phyloP scores from a whole-genome alignment of 208 protist species.

The Trypanosoma mega region DNA sequence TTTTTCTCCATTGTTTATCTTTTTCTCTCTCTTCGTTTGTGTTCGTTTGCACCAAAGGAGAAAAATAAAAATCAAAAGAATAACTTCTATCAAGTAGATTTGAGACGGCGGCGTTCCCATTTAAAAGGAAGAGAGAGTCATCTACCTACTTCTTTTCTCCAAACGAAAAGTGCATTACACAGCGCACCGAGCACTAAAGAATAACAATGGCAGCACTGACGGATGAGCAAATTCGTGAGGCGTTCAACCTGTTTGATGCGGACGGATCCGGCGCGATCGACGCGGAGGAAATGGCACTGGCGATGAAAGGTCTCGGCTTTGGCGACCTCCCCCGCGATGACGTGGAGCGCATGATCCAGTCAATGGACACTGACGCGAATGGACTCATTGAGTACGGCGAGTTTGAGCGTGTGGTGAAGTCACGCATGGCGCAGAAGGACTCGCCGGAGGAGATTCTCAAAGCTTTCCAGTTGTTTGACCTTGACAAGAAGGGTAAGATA shows the following conservation, averaged over 20 bases:
- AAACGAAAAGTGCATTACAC: too few species aligned
- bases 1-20: too few species aligned
- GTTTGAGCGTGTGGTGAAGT: conserved; percentile 91
- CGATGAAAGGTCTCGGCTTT: conserved; percentile 95
- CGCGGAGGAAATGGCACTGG: conserved; percentile 93
- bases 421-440: conserved; percentile 90
- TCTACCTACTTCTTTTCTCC: too few species aligned
- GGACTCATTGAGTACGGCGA: conserved; percentile 89
- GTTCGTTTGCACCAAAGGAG: too few species aligned
- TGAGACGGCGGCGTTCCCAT: too few species aligned
- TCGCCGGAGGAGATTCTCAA: conserved; percentile 95
- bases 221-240: conserved; percentile 94
- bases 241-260: conserved; percentile 97
- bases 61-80: too few species aligned
- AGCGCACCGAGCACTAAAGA: not conserved
- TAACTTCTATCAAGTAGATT: too few species aligned
- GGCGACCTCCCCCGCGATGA: conserved; percentile 92
- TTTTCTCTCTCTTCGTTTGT: too few species aligned
- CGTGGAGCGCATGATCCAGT: conserved; percentile 88
- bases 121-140: too few species aligned
- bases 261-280: conserved; percentile 94
- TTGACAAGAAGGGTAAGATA: conserved; percentile 95
- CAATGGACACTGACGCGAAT: conserved; percentile 86
- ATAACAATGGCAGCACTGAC: conserved; percentile 83
- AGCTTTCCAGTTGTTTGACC: conserved; percentile 96